A percentile compares a stretch with the other conserved stretches of the same genome.
Evolutionary conservation across 2,329 filamentous ascomycete genomes (phyloP).

Genomic region (Aaosphaeria arxii): DNA sequence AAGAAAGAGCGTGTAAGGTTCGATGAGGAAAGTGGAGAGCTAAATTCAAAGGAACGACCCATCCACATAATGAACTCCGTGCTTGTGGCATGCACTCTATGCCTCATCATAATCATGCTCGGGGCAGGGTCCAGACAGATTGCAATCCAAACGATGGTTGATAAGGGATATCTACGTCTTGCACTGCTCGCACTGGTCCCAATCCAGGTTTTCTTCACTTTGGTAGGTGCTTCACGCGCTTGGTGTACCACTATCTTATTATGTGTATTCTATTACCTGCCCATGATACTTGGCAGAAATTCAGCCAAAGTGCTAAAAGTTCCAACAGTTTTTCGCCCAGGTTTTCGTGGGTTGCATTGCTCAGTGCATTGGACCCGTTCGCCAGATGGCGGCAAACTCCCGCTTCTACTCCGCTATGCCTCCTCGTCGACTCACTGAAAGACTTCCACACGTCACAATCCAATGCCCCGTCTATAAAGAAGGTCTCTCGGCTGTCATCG

Average conservation of each 20-base stretch:
- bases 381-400: slow-evolving; percentile 70
- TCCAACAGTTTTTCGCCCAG: slow-evolving; percentile 66
- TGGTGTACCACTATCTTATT: not conserved
- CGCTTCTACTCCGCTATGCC: slow-evolving; percentile 73
- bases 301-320: not conserved
- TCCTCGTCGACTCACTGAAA: slow-evolving; percentile 59
- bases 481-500: slow-evolving; percentile 69
- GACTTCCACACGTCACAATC: slow-evolving; percentile 66
- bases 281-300: not conserved
- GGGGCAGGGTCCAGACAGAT: slow-evolving; percentile 69
- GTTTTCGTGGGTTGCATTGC: slow-evolving; percentile 74
- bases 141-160: slow-evolving; percentile 65
- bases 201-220: slow-evolving; percentile 74
- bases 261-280: too few species aligned
- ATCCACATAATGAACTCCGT: slow-evolving; percentile 69
- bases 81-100: slow-evolving; percentile 64
- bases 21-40: slow-evolving; percentile 69
- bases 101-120: slow-evolving; percentile 63
- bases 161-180: slow-evolving; percentile 60
- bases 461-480: slow-evolving; percentile 87
- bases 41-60: slow-evolving; percentile 62
- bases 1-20: slow-evolving; percentile 51
- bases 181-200: slow-evolving; percentile 65
- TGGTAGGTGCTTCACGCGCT: slow-evolving; percentile 38
- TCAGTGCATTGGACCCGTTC: slow-evolving; percentile 72